Evolutionary conservation across 495 filamentous ascomycete species (phyloP).

Genomic region (Talaromyces thailandensis): DNA sequence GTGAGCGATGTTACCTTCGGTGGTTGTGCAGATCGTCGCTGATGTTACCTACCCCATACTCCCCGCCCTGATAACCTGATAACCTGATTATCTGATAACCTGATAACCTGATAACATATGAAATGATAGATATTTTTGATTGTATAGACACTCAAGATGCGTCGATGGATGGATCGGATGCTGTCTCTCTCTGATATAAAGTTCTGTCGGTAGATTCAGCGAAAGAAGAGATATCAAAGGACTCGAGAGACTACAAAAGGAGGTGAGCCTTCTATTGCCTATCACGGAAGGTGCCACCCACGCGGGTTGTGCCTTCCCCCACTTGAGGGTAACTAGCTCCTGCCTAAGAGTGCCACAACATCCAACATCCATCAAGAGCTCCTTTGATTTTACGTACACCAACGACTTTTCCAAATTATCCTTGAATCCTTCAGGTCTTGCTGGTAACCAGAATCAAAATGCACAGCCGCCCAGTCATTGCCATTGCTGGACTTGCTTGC

Average conservation of each 20-base stretch:
- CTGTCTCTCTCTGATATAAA: neutral
- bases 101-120: neutral
- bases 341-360: neutral
- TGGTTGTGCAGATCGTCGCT: neutral
- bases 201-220: neutral
- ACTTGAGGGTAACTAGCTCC: neutral
- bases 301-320: neutral
- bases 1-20: neutral
- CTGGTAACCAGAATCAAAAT: neutral
- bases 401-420: neutral
- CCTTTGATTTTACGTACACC: neutral
- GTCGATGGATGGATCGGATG: neutral
- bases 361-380: neutral
- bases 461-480: conserved; percentile 33
- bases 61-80: neutral
- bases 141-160: neutral
- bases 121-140: neutral
- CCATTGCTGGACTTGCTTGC: conserved; percentile 46
- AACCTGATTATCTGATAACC: neutral
- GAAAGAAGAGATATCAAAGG: neutral
- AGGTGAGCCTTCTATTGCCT: neutral
- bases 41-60: neutral
- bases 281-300: neutral
- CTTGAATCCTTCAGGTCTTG: neutral
- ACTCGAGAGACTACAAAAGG: neutral